A percentile compares a stretch with the other conserved stretches of the same genome.
Evolutionary conservation across 1,284 basidiomycete species (phyloP).

Genomic region (Spongispora temasekensis): DNA sequence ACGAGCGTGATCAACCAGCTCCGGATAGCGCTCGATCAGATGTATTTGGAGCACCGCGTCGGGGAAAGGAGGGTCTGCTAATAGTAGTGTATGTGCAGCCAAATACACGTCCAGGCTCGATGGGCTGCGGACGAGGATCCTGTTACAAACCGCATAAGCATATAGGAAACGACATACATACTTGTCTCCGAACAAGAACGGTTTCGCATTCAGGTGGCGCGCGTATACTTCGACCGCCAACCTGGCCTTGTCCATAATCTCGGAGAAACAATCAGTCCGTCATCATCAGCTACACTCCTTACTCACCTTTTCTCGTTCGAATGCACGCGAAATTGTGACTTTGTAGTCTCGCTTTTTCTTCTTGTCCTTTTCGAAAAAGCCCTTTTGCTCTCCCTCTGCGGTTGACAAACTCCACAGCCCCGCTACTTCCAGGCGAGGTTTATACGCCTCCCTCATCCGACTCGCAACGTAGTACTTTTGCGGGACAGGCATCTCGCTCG

Average conservation of each 20-base stretch:
- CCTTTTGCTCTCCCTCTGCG: conserved; percentile 44
- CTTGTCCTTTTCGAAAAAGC: conserved; percentile 37
- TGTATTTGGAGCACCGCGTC: conserved; percentile 58
- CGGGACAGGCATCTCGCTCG: conserved; percentile 60
- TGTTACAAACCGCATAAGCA: background rate
- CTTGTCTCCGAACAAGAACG: conserved; percentile 55
- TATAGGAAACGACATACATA: conserved; percentile 18
- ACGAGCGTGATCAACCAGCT: conserved; percentile 56
- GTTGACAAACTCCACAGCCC: conserved; percentile 60
- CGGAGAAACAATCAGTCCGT: conserved; percentile 7
- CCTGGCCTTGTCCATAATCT: conserved; percentile 65
- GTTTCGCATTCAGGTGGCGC: conserved; percentile 51
- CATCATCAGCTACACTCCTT: background rate
- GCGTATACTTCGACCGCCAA: conserved; percentile 57
- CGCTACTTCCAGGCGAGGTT: conserved; percentile 57
- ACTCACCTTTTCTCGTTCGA: conserved; percentile 64
- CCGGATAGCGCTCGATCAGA: conserved; percentile 54
- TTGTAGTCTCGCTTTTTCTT: conserved; percentile 44
- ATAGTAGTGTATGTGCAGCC: conserved; percentile 65
- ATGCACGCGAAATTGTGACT: conserved; percentile 48
- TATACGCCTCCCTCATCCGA: conserved; percentile 59
- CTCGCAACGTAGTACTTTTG: conserved; percentile 72
- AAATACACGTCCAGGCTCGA: conserved; percentile 64
- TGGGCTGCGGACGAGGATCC: conserved; percentile 40
- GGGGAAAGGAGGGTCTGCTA: conserved; percentile 59